Evolutionary conservation across 257 asterid species (phyloP), one percentile per base, ranked within the genome.

Genomic region (Solanum clarkiae): DNA sequence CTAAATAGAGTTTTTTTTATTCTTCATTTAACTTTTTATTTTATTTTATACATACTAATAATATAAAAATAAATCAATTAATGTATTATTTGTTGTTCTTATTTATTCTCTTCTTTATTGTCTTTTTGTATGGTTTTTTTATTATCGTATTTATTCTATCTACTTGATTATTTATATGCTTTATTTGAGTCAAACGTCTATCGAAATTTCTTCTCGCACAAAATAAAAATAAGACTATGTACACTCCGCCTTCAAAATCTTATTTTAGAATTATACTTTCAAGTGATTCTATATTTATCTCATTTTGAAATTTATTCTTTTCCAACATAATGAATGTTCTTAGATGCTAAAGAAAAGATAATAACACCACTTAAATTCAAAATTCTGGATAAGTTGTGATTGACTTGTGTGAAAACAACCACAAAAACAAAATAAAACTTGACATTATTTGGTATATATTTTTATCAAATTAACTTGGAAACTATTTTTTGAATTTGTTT

Each of bases 1-100:
- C 92, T 84, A 84, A 84, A 49, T 63, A 62, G 86, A 86, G 86
- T 80, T 70, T 26, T 29, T 54, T 47, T 26, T 26, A 66, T 66
- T 66, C 86, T 66, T 59, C 10, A 11, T 54, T 70, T 14, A 5
- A 40, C 44, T 40, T 40, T 42, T 4, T 42, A 42, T 4, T 42
- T 0, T 56, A 44, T 44, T 6, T 44, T 44, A 44, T 44, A 44
- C 3, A 56, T 56, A 56, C 18, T 16, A 16, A 55, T 55, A 55
- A 53, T 14, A 5, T 8, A 8, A 45, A 8, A 45, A 7, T 8
- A 45, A 45, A 45, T 45, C 3, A 56, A 9, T 18, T 8, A 56
- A 17, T 1, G 5, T 18, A 8, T 56, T 8, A 3, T 57, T 57
- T 3, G 63, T 57, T 57, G 20, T 57, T 18, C 0, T 5, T 18